Evolutionary conservation across 306 rosid species (phyloP).

Genomic region (Vigna mungo): DNA sequence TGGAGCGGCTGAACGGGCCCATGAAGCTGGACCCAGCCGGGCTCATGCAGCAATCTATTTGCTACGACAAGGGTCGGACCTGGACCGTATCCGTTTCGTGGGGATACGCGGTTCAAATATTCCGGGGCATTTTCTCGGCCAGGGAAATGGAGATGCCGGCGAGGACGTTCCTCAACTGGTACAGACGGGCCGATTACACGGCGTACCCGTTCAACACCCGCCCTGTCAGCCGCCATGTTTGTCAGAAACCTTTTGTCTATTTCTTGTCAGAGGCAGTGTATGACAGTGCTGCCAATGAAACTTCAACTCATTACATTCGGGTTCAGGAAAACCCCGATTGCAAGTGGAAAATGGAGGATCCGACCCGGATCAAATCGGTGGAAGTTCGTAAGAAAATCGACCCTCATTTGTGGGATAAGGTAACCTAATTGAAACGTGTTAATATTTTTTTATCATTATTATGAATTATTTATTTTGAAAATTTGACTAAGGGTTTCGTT

Average conservation of each 20-base stretch:
- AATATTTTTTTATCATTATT: too few relatives aligned
- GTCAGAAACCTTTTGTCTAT: slow-evolving; percentile 68
- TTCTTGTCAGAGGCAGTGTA: slow-evolving; percentile 42
- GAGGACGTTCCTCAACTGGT: slow-evolving; percentile 75
- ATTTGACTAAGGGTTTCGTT: not conserved
- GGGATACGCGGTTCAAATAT: slow-evolving; percentile 83
- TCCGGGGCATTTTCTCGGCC: slow-evolving; percentile 57
- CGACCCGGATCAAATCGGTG: slow-evolving; percentile 50
- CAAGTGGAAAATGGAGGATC: slow-evolving; percentile 68
- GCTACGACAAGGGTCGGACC: slow-evolving; percentile 61
- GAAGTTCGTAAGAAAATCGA: slow-evolving; percentile 59
- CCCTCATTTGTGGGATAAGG: slow-evolving; percentile 75
- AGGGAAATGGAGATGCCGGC: slow-evolving; percentile 76
- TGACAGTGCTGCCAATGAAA: slow-evolving; percentile 7
- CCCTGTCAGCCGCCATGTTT: slow-evolving; percentile 48
- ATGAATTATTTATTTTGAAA: not conserved
- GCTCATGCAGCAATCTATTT: slow-evolving; percentile 77
- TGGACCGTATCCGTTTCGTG: slow-evolving; percentile 81
- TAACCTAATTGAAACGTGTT: slow-evolving; percentile 1
- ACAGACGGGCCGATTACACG: slow-evolving; percentile 53
- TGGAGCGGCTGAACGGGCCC: slow-evolving; percentile 54
- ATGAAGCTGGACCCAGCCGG: slow-evolving; percentile 64
- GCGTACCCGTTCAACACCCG: slow-evolving; percentile 68
- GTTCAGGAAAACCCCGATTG: slow-evolving; percentile 47
- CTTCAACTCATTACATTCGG: slow-evolving; percentile 50